Conservation (phyloP, 805 yeast species). For the Metschnikowia bowlesiae region DNA sequence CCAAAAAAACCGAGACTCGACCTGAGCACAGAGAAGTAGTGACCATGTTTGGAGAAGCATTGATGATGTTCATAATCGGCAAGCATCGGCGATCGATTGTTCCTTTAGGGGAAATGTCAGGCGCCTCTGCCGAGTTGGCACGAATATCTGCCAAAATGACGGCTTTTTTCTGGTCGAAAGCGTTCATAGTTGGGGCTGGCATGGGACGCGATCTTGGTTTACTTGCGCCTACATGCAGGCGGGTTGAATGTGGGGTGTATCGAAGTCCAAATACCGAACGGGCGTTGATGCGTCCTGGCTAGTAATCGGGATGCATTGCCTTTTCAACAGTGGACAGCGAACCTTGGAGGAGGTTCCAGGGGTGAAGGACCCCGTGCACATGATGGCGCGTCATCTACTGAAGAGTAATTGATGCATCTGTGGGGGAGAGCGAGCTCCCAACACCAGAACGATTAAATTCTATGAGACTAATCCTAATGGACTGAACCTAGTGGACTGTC, state of each 20-base stretch:
- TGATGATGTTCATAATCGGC: constrained; percentile 69
- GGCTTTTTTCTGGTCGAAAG: constrained; percentile 65
- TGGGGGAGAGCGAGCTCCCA: too few relatives aligned
- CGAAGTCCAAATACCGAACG: too few relatives aligned
- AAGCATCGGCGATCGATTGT: constrained; percentile 70
- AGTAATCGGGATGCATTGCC: too few relatives aligned
- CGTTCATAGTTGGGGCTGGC: constrained; percentile 26
- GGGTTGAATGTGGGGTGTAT: background rate
- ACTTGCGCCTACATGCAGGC: background rate
- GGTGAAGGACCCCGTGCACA: too few relatives aligned
- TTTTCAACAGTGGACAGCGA: too few relatives aligned
- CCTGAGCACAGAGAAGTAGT: constrained; percentile 91
- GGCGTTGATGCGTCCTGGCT: too few relatives aligned
- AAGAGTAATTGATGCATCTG: too few relatives aligned
- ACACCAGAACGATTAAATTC: too few relatives aligned
- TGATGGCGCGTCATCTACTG: too few relatives aligned
- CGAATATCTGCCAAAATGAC: constrained; percentile 51
- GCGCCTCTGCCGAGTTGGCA: constrained; percentile 36
- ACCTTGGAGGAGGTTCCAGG: too few relatives aligned
- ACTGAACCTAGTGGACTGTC: too few relatives aligned
- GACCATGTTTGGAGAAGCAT: constrained; percentile 60
- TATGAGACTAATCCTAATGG: too few relatives aligned
- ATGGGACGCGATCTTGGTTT: background rate
- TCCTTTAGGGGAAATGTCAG: constrained; percentile 84
- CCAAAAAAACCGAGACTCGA: constrained; percentile 74